phyloP scores from a whole-genome alignment of 257 asterid species.

The Rubia yunnanensis region DNA sequence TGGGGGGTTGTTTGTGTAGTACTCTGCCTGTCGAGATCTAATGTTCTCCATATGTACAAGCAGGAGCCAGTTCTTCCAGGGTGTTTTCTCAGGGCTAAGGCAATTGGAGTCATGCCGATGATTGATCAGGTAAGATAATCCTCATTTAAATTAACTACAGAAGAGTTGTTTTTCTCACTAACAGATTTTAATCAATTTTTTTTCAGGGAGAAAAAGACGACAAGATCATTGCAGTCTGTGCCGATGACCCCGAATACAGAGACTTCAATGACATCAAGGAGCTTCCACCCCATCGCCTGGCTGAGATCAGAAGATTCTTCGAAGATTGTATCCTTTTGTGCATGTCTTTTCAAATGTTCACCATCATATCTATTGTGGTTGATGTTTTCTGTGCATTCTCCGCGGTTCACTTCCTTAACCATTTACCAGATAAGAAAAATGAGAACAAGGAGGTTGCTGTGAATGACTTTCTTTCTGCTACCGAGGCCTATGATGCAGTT shows the following conservation, averaged over 20 bases:
- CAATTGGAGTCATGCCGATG: constrained; percentile 99
- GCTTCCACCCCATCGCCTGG: constrained; percentile 88
- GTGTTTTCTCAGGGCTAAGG: constrained; percentile 93
- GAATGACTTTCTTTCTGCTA: constrained; percentile 65
- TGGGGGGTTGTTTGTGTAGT: neutral
- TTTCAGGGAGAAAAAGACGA: constrained; percentile 87
- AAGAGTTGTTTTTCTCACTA: neutral
- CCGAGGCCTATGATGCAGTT: constrained; percentile 62
- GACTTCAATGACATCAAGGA: constrained; percentile 77
- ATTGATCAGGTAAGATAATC: constrained; percentile 66
- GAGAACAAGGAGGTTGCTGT: constrained; percentile 96
- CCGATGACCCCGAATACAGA: constrained; percentile 86
- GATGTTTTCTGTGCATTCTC: neutral
- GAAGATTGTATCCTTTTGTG: constrained; percentile 87
- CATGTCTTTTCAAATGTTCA: neutral
- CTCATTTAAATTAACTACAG: neutral
- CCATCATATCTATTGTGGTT: neutral
- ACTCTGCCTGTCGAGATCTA: neutral
- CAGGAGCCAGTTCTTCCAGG: constrained; percentile 98
- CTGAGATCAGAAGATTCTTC: constrained; percentile 88
- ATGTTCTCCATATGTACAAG: constrained; percentile 10
- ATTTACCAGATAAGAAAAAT: constrained; percentile 66
- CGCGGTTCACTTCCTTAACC: constrained; percentile 25
- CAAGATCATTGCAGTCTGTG: constrained; percentile 96
- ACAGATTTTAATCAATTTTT: constrained; percentile 5